These are phyloP conservation scores for Coprinopsis strossmayeri DNA, from an alignment of 768 basidiomycete genomes.

Conservation along the genomic window DNA sequence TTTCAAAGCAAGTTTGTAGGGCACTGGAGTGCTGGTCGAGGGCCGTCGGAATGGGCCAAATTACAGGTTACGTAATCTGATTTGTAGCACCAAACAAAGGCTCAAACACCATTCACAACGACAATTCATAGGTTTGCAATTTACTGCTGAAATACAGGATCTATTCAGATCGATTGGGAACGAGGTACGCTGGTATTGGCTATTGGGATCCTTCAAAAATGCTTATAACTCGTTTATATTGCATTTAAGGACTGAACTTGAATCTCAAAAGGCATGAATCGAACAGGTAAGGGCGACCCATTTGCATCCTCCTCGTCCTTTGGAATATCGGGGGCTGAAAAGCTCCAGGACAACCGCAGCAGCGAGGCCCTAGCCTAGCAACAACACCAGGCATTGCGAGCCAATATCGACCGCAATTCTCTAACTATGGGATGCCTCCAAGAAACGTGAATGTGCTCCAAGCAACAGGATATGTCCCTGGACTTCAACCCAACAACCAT, in stretches of 20 bases:
- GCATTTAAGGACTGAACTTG: conserved; percentile 23
- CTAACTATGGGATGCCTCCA: conserved; percentile 55
- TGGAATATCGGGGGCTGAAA: conserved; percentile 20
- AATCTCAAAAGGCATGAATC: conserved; percentile 45
- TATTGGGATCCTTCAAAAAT: conserved; percentile 4
- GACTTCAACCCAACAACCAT: conserved; percentile 55
- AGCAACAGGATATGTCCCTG: conserved; percentile 44
- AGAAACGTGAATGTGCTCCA: conserved; percentile 47
- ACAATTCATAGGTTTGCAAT: conserved; percentile 21
- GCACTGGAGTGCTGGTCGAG: too few relatives aligned
- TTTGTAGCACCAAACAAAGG: conserved; percentile 1
- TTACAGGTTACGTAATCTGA: neutral
- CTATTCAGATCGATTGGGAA: conserved; percentile 15
- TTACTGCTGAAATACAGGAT: conserved; percentile 23
- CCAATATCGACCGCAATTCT: conserved; percentile 56
- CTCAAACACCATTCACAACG: conserved; percentile 9
- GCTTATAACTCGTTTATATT: conserved; percentile 11
- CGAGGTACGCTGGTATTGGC: conserved; percentile 15
- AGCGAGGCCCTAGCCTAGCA: conserved; percentile 70
- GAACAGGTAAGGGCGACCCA: conserved; percentile 41
- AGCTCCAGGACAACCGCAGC: conserved; percentile 67
- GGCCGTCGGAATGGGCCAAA: neutral
- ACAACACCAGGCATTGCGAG: conserved; percentile 56
- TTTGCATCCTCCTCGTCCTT: conserved; percentile 10
- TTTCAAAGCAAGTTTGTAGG: too few relatives aligned